Base-by-base conservation (phyloP, 2,329 filamentous ascomycete genomes). In the Alternaria arbusti region DNA sequence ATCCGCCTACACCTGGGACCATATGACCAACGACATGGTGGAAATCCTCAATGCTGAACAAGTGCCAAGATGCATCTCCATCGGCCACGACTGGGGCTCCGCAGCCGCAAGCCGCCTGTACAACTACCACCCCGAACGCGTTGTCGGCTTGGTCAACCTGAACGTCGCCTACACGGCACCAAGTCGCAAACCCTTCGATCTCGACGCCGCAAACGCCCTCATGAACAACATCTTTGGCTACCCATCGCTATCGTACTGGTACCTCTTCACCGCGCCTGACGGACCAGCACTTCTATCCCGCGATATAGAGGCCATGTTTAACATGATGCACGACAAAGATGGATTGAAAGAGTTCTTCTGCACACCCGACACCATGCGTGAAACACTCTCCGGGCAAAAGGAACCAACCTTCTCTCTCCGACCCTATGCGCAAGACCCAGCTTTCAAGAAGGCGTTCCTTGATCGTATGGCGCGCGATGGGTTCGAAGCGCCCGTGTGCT, bases 61-160 rank as follows among this genome's bases (percentile, higher is more conserved):
- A 44, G 63, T 43, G 25, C 54, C 11, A 69, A 70, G n/a, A 51
- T 72, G 68, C 36, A 76, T 86, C 57, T 77, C 82, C 4, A 74
- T 85, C 30, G 85, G 84, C 46, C 84, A 86, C 64, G 84, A 86
- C 69, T 86, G 84, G 84, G 85, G 85, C 43, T 79, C 80, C 15
- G 63, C 58, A 8, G 63, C 82, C 11, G 79, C 80, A 0, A 78
- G 81, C 57, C 78, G 83, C 13, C 62, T 84, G 13, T 84, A 81
- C 66, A 77, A 82, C 51, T 81, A 80, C 64, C 70, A 82, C 56
- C 81, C 79, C 0, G 71, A 80, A 3, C 78, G 82, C 12, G 80
- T 84, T 6, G 51, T 70, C 5, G 83, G 81, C n/a, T 67, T 86
- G 2, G 70, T 80, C 7, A 74, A 84, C 62, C 59, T 85, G 17